A percentile compares a stretch with the other conserved stretches of the same genome.
phyloP scores from a whole-genome alignment of 192 early-diverging fungal genomes.

The Gaertneriomyces semiglobifer region DNA sequence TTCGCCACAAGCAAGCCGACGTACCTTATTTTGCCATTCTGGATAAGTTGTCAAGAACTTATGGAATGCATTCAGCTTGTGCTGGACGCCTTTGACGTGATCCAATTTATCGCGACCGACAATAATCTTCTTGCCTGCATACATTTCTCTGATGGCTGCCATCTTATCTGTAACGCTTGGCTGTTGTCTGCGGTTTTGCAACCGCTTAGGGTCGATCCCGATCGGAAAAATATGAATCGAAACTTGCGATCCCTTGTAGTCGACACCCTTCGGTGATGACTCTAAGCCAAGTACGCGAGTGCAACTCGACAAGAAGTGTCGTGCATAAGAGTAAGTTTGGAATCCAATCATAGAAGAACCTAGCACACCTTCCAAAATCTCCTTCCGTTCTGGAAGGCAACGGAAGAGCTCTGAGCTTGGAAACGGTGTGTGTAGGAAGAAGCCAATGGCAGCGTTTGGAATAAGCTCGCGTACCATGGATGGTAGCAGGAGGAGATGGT shows the following conservation, averaged over 20 bases:
- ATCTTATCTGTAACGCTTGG: slow-evolving; percentile 75
- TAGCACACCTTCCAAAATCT: slow-evolving; percentile 82
- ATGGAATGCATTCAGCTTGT: slow-evolving; percentile 94
- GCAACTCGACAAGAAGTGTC: slow-evolving; percentile 88
- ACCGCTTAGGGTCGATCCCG: slow-evolving; percentile 85
- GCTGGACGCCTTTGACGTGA: slow-evolving; percentile 87
- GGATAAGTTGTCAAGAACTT: slow-evolving; percentile 86
- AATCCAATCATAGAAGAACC: slow-evolving; percentile 93
- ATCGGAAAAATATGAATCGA: slow-evolving; percentile 91
- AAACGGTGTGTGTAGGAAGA: slow-evolving; percentile 61
- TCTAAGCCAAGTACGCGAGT: slow-evolving; percentile 92
- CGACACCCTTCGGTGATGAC: slow-evolving; percentile 83
- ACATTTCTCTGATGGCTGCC: slow-evolving; percentile 73
- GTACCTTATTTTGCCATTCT: slow-evolving; percentile 83
- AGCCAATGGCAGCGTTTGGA: slow-evolving; percentile 47
- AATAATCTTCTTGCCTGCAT: slow-evolving; percentile 87
- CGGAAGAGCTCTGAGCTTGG: slow-evolving; percentile 59
- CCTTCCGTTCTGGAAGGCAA: slow-evolving; percentile 65
- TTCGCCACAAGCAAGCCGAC: background rate
- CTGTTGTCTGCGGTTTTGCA: slow-evolving; percentile 55
- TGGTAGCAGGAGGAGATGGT: slow-evolving; percentile 53
- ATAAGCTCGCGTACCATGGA: slow-evolving; percentile 42
- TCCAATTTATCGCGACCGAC: slow-evolving; percentile 96
- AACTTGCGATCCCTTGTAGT: slow-evolving; percentile 73
- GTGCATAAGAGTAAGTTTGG: slow-evolving; percentile 93